Evolutionary conservation across 2,329 filamentous ascomycete species (phyloP).

Genomic region (Neonectria ditissima): DNA sequence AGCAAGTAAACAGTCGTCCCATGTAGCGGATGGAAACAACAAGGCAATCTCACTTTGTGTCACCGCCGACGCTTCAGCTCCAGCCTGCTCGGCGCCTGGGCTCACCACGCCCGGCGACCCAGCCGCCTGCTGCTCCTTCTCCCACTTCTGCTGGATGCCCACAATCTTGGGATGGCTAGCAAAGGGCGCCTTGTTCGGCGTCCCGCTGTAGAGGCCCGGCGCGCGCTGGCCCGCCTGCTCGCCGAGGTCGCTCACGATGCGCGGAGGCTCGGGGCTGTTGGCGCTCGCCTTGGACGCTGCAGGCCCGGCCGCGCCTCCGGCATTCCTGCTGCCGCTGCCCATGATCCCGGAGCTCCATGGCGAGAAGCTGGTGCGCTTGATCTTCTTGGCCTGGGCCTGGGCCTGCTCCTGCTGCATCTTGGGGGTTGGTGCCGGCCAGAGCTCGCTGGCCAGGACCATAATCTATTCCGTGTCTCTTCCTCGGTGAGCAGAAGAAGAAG

Average conservation of each 20-base stretch:
- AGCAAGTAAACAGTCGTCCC: background rate
- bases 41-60: background rate
- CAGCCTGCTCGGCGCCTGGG: background rate
- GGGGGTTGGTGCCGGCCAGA: background rate
- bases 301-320: background rate
- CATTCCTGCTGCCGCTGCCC: slow-evolving; percentile 13
- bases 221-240: slow-evolving; percentile 1
- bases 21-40: background rate
- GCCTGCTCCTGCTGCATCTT: slow-evolving; percentile 18
- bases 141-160: slow-evolving; percentile 49
- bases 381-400: slow-evolving; percentile 20
- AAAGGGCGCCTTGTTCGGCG: background rate
- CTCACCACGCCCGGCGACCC: background rate
- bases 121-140: slow-evolving; percentile 18
- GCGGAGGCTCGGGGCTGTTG: slow-evolving; percentile 24
- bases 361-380: slow-evolving; percentile 33
- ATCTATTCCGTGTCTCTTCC: background rate
- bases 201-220: background rate
- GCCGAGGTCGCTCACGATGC: slow-evolving; percentile 43
- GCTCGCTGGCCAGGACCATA: background rate
- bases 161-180: slow-evolving; percentile 40
- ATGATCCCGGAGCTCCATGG: slow-evolving; percentile 33
- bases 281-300: slow-evolving; percentile 3
- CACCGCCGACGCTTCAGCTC: background rate
- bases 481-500: background rate